Percentiles rank a stretch among this genome's conserved stretches.
These are phyloP conservation scores for Litsea cubeba DNA, from an alignment of 164 flowering plant genomes.

Conservation along the genomic window DNA sequence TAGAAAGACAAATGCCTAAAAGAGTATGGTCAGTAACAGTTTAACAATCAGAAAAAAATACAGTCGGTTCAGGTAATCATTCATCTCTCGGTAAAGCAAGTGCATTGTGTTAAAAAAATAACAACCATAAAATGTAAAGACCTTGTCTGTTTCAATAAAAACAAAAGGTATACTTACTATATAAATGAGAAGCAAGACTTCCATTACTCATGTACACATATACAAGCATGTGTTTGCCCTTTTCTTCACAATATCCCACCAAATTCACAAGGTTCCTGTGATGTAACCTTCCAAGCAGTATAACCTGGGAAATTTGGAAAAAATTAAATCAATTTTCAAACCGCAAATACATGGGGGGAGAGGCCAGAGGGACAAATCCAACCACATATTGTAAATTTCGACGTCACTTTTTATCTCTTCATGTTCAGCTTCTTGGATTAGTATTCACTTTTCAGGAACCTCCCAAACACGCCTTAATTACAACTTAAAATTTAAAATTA, in stretches of 20 bases:
- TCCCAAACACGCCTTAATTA: neutral
- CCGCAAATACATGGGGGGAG: neutral
- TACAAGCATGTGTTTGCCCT: slow-evolving; percentile 83
- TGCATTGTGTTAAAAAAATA: neutral
- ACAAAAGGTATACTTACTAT: slow-evolving; percentile 47
- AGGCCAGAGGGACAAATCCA: too few species aligned
- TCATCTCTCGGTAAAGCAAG: neutral
- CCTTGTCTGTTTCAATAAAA: neutral
- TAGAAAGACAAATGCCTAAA: neutral
- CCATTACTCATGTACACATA: slow-evolving; percentile 95
- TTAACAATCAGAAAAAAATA: too few species aligned
- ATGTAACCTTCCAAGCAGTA: slow-evolving; percentile 86
- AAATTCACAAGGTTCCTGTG: slow-evolving; percentile 96
- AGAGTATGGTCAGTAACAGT: too few species aligned
- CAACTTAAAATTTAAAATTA: neutral
- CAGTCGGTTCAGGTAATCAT: neutral
- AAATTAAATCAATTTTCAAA: neutral
- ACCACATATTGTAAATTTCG: too few species aligned
- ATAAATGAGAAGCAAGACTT: slow-evolving; percentile 91
- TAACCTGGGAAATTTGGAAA: slow-evolving; percentile 45
- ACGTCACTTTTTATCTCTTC: too few species aligned
- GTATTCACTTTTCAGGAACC: too few species aligned
- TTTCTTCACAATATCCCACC: slow-evolving; percentile 97
- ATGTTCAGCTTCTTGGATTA: too few species aligned
- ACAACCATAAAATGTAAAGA: neutral